Evolutionary conservation across 768 basidiomycete genomes (phyloP), one percentile per base, ranked within the genome.

Genomic region (Hypholoma sublateritium): DNA sequence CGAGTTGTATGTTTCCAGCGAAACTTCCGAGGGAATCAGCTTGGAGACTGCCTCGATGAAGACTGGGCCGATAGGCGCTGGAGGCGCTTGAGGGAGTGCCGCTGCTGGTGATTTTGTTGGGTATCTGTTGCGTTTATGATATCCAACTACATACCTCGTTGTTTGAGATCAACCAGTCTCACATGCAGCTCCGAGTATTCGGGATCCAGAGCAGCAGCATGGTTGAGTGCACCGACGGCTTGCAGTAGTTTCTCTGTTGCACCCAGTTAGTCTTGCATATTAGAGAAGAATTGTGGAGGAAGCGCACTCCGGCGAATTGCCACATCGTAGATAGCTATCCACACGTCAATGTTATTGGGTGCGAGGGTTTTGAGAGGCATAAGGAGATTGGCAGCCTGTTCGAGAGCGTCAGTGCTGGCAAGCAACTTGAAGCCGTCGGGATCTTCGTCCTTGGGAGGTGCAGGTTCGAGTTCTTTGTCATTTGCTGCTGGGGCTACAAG

Each of bases 291-390:
- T 16, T 46, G 25, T 43, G 39, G 43, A n/a, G 22, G 44, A 6
- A 9, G 76, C 86, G 68, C 66, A 95, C 95, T 85, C 66, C 89
- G 81, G 58, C 92, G 82, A 47, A 91, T 79, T 25, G 89, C 85
- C 17, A 98, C 89, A 65, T 97, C 94, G 66, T 90, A 96, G 5
- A 78, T 76, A 1, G 80, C 78, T 48, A 86, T 70, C 88, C 93
- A 95, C 25, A 84, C 83, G 34, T 91, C 85, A 9, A 92, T 71
- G 46, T 84, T 77, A 2, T 77, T 68, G 12, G 73, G 69, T 0
- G 78, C 81, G 16, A 86, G 74, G 5, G 74, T 77, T 8, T 78
- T 75, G 3, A 98, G 69, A 3, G 89, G 89, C 21, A 71, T 73
- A 22, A 96, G 74, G 17, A 91, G 67, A 65, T 89, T 91, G 48